Evolutionary conservation across 2,329 filamentous ascomycete genomes (phyloP), one percentile per base, ranked within the genome.

Genomic region (Pseudogymnoascus sp.): DNA sequence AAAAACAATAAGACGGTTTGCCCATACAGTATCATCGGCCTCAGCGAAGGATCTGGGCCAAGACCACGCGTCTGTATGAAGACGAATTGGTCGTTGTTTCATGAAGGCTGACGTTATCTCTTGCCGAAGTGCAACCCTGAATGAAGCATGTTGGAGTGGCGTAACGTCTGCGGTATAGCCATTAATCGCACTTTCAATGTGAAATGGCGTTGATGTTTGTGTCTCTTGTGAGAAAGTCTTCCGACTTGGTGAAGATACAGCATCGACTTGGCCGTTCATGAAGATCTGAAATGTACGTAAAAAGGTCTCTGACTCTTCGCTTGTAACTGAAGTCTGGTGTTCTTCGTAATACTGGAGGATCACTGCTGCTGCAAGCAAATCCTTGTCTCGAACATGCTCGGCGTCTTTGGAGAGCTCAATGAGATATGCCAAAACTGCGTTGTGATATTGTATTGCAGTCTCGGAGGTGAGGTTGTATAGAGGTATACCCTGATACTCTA

Each of bases 61-160:
- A 23, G 38, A 42, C 21, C 43, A 61, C 16, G 43, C 37, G 21
- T 23, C n/a, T 23, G 31, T 25, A 28, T 61, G 25, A 36, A 61
- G 59, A 25, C 59, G 59, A 36, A 61, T 43, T 16, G 59, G 18
- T 12, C 43, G 37, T 36, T 61, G 59, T 25, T 46, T 25, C 21
- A 42, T 61, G 14, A 61, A 42, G 12, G 59, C 25, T 23, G 43
- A 46, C 42, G 42, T 46, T 46, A 46, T 46, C 42, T 46, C 42
- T 46, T 46, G 42, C 42, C 42, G 42, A 46, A 46, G 42, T 23
- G 42, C 42, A 46, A 46, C 42, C 42, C 11, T 61, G 18, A 61
- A 62, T 16, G 49, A 49, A 42, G 43, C 61, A 34, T 62, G 61
- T 59, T 46, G 61, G 16, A 59, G 43, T 56, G 25, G 36, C 37